Base-by-base conservation (phyloP, 148 eudicot genomes). In the Oxyria digyna region DNA sequence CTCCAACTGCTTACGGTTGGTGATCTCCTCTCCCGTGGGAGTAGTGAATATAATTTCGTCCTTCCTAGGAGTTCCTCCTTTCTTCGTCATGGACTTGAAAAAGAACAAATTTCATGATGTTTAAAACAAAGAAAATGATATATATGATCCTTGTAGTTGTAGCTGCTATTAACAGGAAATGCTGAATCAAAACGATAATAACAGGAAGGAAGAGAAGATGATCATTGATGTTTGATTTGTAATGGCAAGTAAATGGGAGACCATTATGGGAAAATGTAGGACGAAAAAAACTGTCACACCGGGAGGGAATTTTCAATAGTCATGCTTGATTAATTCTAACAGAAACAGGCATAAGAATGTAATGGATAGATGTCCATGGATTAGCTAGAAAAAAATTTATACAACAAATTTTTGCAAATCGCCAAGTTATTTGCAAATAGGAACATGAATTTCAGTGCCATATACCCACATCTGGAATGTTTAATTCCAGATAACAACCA, bases 11-110 rank as follows among this genome's bases (percentile, higher is more conserved):
- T 79, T 85, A 69, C 79, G 81, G 78, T 45, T 85, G 71, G 76
- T 80, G 75, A 91, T 87, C 86, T 89, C 91, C 74, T 91, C 97
- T 1, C 97, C 96, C 29, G 97, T 87, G 64, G 97, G 96, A 38
- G 97, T 76, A 63, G 86, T 85, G 71, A 91, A 91, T 4, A 89
- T 59, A 54, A 91, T 80, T 77, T 91, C 93, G 50, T 75, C 84
- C 79, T 86, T 91, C 76, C 71, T 87, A 13, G 96, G 91, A 46
- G 93, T 87, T 29, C 97, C 93, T 40, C 80, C 85, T 72, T 80
- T 82, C 78, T 85, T 91, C 23, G 86, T 93, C 74, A 78, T 75
- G 75, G 82, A 82, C 96, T 91, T 79, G 20, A 59, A 50, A 50
- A 54, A 31, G 37, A 59, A 59, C 8, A 31, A 14, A 59, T 59